phyloP scores from a whole-genome alignment of 129 eudicot genomes.

The Chrysanthemum lavandulifolium region DNA sequence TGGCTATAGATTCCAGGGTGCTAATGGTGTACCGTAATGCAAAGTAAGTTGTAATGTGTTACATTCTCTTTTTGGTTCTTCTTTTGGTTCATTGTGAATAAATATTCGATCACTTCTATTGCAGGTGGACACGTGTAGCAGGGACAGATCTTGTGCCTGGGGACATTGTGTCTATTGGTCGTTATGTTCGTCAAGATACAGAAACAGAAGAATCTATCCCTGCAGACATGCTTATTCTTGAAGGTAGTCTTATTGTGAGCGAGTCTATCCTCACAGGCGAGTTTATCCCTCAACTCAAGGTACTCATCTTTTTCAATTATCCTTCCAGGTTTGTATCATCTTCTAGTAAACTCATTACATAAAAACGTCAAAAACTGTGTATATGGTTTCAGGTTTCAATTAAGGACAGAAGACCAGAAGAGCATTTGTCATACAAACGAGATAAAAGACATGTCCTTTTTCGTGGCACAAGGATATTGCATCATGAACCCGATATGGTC shows the following conservation, averaged over 20 bases:
- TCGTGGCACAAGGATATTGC: constrained; percentile 59
- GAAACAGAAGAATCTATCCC: constrained; percentile 80
- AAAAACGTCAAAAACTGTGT: not conserved
- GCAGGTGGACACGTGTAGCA: constrained; percentile 80
- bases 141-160: constrained; percentile 97
- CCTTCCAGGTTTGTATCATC: no score
- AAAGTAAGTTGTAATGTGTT: constrained; percentile 54
- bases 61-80: no score
- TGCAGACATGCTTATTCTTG: constrained; percentile 91
- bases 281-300: constrained; percentile 47
- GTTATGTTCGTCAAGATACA: constrained; percentile 46
- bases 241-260: constrained; percentile 89
- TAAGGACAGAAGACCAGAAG: constrained; percentile 70
- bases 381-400: constrained; percentile 70
- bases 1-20: constrained; percentile 65
- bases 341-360: no score
- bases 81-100: not conserved
- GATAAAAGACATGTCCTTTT: constrained; percentile 81
- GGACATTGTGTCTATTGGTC: constrained; percentile 92
- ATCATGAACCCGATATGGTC: no score
- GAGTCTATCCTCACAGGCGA: constrained; percentile 95
- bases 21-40: constrained; percentile 93
- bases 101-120: not conserved
- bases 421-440: constrained; percentile 63
- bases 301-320: no score